A percentile compares a stretch with the other conserved stretches of the same genome.
Conservation (phyloP, 495 filamentous ascomycete species). For the Aspergillus sparsus region DNA sequence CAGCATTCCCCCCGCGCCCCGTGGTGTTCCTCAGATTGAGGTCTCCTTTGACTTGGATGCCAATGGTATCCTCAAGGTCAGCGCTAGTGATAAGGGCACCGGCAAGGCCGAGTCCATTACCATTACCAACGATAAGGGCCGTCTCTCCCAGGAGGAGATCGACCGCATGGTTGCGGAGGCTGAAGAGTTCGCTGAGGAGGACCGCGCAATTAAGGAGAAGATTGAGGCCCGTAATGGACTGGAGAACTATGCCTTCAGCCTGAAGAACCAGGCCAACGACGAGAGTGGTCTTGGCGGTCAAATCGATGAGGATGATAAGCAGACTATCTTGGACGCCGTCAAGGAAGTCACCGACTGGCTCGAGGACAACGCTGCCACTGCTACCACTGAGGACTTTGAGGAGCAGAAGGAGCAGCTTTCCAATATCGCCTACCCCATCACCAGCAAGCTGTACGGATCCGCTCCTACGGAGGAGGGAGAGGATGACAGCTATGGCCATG, state of each 20-base stretch:
- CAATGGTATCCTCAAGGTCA: slow-evolving; percentile 96
- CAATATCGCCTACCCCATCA: slow-evolving; percentile 96
- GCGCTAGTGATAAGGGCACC: slow-evolving; percentile 93
- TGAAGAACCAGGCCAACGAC: slow-evolving; percentile 99
- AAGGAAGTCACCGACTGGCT: slow-evolving; percentile 98
- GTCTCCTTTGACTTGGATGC: slow-evolving; percentile 97
- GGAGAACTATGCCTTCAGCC: slow-evolving; percentile 93
- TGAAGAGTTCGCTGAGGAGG: slow-evolving; percentile 97
- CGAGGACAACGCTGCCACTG: slow-evolving; percentile 88
- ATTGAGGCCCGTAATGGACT: slow-evolving; percentile 95
- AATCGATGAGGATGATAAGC: slow-evolving; percentile 99
- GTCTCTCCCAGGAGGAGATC: slow-evolving; percentile 92
- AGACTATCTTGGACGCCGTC: slow-evolving; percentile 91
- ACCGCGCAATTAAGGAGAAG: slow-evolving; percentile 93
- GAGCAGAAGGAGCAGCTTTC: slow-evolving; percentile 99
- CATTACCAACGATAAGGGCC: slow-evolving; percentile 98
- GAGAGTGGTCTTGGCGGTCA: slow-evolving; percentile 96
- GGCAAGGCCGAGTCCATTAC: slow-evolving; percentile 95
- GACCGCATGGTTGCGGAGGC: slow-evolving; percentile 97
- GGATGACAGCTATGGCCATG: slow-evolving; percentile 77
- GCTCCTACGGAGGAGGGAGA: slow-evolving; percentile 63
- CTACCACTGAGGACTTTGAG: slow-evolving; percentile 90
- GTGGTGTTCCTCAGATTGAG: slow-evolving; percentile 96
- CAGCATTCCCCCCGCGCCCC: slow-evolving; percentile 89
- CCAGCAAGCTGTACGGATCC: slow-evolving; percentile 89